A percentile compares a stretch with the other conserved stretches of the same genome.
phyloP scores from a whole-genome alignment of 1,284 basidiomycete species.

The Tetrapyrgos nigripes region DNA sequence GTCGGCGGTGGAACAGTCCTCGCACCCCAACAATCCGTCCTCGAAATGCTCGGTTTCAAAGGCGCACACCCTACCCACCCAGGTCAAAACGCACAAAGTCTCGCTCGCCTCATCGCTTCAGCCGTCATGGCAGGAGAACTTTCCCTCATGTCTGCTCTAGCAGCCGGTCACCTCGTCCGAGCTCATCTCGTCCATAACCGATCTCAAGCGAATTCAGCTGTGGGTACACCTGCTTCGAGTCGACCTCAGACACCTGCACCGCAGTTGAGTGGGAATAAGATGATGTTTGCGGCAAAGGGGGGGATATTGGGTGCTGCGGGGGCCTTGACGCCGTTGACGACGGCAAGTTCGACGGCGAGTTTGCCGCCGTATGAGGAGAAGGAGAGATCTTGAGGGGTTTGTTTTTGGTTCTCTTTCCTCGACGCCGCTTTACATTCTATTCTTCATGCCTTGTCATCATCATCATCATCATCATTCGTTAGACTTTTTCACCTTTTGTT shows the following conservation, averaged over 20 bases:
- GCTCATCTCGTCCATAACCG: conserved; percentile 91
- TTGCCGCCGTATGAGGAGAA: conserved; percentile 44
- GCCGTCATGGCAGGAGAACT: conserved; percentile 96
- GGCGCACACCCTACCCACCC: conserved; percentile 87
- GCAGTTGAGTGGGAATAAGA: conserved; percentile 18
- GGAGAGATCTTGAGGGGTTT: no score
- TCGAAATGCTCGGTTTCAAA: conserved; percentile 90
- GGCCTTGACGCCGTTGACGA: conserved; percentile 8
- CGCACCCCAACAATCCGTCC: conserved; percentile 86
- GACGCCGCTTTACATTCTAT: no score
- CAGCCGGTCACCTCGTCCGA: conserved; percentile 89
- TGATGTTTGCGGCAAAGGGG: background rate
- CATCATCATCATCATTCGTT: no score
- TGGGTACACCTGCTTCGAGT: conserved; percentile 36
- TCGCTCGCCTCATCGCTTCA: conserved; percentile 88
- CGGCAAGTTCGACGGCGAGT: conserved; percentile 29
- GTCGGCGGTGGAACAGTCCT: conserved; percentile 96
- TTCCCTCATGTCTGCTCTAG: conserved; percentile 87
- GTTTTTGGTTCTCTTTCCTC: no score
- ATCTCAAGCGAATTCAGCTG: conserved; percentile 72
- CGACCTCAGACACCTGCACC: conserved; percentile 66
- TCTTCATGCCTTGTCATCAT: no score
- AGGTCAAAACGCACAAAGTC: conserved; percentile 85
- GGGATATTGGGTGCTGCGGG: background rate
- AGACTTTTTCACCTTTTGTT: no score